Base-by-base conservation (phyloP, 306 rosid genomes). In the Alnus rubra region DNA sequence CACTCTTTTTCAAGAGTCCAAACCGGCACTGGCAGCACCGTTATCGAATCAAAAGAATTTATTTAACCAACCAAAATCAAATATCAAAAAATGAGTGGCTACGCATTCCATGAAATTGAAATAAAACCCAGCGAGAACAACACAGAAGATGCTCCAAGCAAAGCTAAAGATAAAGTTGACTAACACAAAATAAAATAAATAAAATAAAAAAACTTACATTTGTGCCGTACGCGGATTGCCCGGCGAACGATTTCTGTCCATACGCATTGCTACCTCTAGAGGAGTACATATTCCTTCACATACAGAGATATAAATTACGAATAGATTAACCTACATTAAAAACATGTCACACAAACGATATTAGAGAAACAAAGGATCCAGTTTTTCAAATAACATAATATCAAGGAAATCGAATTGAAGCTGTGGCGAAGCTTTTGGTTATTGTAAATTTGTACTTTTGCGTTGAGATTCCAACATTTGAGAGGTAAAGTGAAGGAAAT, bases 191-290 rank as follows among this genome's bases (percentile, higher is more conserved):
- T 0, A 23, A 67, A 70, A 76, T 33, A 6, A 30, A n/a, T n/a
- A 67, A 35, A 49, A 68, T 1, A 42, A 7, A n/a, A n/a, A 49
- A 64, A 2, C 83, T 76, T 74, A 95, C 97, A 64, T 91, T 93
- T 80, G 90, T 92, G 82, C 89, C 96, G 77, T 90, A 95, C 18
- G 92, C 85, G 33, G 98, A 91, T 83, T 95, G 99, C 80, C 94
- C 94, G 37, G 89, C 47, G 74, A 90, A 95, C 6, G 99, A 90
- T 78, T 93, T 89, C 16, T 86, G 99, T 33, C 98, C 92, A 63
- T 93, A 95, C 52, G 88, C 89, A 78, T 93, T 92, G 74, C 83
- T 86, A 74, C 98, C 99, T 84, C 97, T 82, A 14, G 98, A 90
- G 39, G 97, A 90, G 83, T 93, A 95, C 98, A 95, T 95, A 54